A percentile compares a stretch with the other conserved stretches of the same genome.
Evolutionary conservation across 1,284 basidiomycete genomes (phyloP).

Genomic region (Tilletia walkeri): DNA sequence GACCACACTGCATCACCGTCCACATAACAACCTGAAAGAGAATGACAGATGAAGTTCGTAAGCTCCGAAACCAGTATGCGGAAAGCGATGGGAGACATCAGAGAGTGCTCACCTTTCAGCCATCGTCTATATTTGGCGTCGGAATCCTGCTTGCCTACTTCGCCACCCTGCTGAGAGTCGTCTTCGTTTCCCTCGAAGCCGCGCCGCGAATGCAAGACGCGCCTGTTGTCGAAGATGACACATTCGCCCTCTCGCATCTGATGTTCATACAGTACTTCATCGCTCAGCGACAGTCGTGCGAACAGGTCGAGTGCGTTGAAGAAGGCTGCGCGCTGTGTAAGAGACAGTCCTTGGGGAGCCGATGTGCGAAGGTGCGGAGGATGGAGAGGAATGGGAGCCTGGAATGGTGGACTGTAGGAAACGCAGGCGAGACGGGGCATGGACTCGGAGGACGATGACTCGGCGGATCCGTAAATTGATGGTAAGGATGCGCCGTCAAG

Average conservation of each 20-base stretch:
- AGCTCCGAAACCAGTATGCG: neutral
- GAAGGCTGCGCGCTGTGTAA: constrained; percentile 33
- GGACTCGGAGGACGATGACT: constrained; percentile 20
- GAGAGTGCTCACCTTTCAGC: constrained; percentile 63
- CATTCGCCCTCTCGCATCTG: constrained; percentile 78
- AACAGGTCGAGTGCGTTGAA: constrained; percentile 66
- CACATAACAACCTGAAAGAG: constrained; percentile 68
- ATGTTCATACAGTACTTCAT: constrained; percentile 66
- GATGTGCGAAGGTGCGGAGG: constrained; percentile 22
- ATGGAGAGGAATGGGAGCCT: constrained; percentile 65
- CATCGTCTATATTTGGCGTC: constrained; percentile 65
- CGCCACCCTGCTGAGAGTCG: constrained; percentile 49
- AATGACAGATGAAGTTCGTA: neutral
- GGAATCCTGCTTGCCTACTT: constrained; percentile 40
- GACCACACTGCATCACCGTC: constrained; percentile 76
- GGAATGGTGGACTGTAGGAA: constrained; percentile 95
- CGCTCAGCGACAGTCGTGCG: constrained; percentile 65
- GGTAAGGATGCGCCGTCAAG: constrained; percentile 31
- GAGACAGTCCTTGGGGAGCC: constrained; percentile 10
- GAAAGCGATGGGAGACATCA: no score
- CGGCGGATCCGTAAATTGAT: constrained; percentile 20
- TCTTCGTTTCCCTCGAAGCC: constrained; percentile 66
- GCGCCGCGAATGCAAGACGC: constrained; percentile 84
- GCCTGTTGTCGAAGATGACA: constrained; percentile 86
- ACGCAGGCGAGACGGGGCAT: constrained; percentile 59